Evolutionary conservation across 2,329 filamentous ascomycete species (phyloP).

Genomic region (Curvularia sp.): DNA sequence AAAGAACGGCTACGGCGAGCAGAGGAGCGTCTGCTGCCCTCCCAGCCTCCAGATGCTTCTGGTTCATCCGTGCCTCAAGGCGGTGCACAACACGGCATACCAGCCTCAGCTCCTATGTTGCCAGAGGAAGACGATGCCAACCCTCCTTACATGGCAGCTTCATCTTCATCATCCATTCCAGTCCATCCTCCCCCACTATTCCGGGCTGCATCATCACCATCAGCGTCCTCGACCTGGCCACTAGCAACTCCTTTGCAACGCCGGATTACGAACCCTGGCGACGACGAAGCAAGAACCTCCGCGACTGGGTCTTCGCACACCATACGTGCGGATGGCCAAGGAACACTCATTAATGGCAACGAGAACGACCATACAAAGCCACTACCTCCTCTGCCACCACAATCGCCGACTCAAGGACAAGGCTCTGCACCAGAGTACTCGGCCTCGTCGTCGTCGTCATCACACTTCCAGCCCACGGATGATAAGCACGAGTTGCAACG

Average conservation of each 20-base stretch:
- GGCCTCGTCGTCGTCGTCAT: constrained; percentile 42
- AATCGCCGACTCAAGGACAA: constrained; percentile 21
- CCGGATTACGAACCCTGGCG: constrained; percentile 16
- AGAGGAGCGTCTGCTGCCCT: constrained; percentile 81
- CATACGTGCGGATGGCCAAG: constrained; percentile 24
- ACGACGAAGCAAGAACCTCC: constrained; percentile 25
- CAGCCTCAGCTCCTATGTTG: constrained; percentile 48
- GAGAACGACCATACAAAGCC: constrained; percentile 23
- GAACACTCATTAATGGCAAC: constrained; percentile 19
- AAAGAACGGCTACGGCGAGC: constrained; percentile 81
- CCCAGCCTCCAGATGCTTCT: constrained; percentile 68
- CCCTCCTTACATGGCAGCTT: constrained; percentile 30
- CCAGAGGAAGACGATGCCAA: constrained; percentile 44
- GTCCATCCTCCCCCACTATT: constrained; percentile 40
- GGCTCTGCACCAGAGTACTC: constrained; percentile 38
- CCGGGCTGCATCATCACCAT: constrained; percentile 23
- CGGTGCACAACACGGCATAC: constrained; percentile 36
- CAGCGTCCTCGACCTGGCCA: constrained; percentile 16
- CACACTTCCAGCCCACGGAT: constrained; percentile 58
- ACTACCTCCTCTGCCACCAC: constrained; percentile 34
- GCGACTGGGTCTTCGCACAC: constrained; percentile 37
- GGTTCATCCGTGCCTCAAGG: constrained; percentile 55
- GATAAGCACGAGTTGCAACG: constrained; percentile 81
- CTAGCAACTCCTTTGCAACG: constrained; percentile 25
- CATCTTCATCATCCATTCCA: constrained; percentile 33